A percentile compares a stretch with the other conserved stretches of the same genome.
These are phyloP conservation scores for Colletotrichum sojae DNA, from an alignment of 2,329 filamentous ascomycete genomes.

Conservation along the genomic window DNA sequence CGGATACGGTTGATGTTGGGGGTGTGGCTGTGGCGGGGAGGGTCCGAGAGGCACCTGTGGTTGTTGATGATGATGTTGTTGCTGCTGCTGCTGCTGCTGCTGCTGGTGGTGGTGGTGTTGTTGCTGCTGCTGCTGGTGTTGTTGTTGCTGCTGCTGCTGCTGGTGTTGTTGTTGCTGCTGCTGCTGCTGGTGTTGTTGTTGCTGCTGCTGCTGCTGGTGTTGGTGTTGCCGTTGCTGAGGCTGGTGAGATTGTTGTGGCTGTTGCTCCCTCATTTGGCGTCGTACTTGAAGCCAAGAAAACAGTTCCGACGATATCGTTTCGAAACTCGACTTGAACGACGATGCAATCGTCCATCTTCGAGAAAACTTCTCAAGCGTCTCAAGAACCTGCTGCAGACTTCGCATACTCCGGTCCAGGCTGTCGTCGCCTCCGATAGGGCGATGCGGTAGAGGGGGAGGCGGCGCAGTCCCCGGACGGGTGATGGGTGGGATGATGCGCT, in stretches of 20 bases:
- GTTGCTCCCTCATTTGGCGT: constrained; percentile 50
- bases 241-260: constrained; percentile 46
- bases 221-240: constrained; percentile 44
- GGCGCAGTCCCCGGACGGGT: constrained; percentile 61
- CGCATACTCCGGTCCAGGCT: constrained; percentile 70
- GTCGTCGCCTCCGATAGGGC: constrained; percentile 58
- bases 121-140: constrained; percentile 42
- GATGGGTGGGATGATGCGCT: constrained; percentile 60
- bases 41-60: constrained; percentile 18
- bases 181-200: constrained; percentile 39
- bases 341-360: constrained; percentile 72
- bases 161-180: constrained; percentile 49
- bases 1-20: constrained; percentile 19
- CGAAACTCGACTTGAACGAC: constrained; percentile 68
- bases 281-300: constrained; percentile 59
- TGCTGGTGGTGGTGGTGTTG: constrained; percentile 47
- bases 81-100: constrained; percentile 47
- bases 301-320: constrained; percentile 62
- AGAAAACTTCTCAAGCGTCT: constrained; percentile 70
- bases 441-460: constrained; percentile 67
- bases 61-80: constrained; percentile 44
- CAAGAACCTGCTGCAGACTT: constrained; percentile 67
- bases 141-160: constrained; percentile 46
- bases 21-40: constrained; percentile 5
- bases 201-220: constrained; percentile 48